Percentiles rank a stretch among this genome's conserved stretches.
Conservation (phyloP, 306 rosid genomes). For the Comarum palustre region DNA sequence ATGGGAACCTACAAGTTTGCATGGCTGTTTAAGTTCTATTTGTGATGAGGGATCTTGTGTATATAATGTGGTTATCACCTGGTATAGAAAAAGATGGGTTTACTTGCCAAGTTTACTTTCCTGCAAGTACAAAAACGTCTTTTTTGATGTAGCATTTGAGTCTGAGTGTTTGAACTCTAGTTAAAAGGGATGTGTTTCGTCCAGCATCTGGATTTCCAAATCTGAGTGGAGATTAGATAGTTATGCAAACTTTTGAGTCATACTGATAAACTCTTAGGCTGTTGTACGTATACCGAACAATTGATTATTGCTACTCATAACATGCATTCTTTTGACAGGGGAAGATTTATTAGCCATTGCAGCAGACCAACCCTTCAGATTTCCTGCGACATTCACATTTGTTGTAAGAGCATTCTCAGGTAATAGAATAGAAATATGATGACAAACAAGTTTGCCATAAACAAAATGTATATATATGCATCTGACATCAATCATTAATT, state of each 20-base stretch:
- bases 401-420: constrained; percentile 99
- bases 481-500: background rate
- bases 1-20: background rate
- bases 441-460: background rate
- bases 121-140: background rate
- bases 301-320: constrained; percentile 29
- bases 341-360: constrained; percentile 94
- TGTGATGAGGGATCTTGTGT: background rate
- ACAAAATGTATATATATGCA: background rate
- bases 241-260: constrained; percentile 2
- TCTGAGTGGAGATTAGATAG: constrained; percentile 4
- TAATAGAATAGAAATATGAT: constrained; percentile 29
- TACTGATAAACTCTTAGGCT: constrained; percentile 22
- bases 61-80: background rate
- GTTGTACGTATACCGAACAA: constrained; percentile 1
- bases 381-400: constrained; percentile 99
- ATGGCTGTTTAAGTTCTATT: background rate
- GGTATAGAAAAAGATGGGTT: background rate
- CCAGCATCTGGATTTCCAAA: constrained; percentile 11
- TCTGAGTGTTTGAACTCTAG: constrained; percentile 7
- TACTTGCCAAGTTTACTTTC: background rate
- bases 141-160: constrained; percentile 7
- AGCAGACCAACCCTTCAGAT: constrained; percentile 95
- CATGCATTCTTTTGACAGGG: constrained; percentile 55
- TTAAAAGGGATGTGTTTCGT: background rate